phyloP scores from a whole-genome alignment of 75 land plant genomes.

The Adiantum capillusveneris region DNA sequence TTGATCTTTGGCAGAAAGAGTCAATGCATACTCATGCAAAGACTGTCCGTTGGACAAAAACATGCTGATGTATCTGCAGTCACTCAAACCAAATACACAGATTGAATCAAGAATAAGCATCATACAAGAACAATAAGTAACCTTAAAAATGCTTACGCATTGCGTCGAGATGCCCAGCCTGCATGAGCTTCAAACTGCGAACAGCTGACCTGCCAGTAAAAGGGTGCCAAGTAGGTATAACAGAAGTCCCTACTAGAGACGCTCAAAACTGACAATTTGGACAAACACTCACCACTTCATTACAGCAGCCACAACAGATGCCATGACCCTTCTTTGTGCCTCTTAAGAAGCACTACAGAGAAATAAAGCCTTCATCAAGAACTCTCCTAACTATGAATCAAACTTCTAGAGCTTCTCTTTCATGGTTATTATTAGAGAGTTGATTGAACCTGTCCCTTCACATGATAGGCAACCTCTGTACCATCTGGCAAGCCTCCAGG shows the following conservation, averaged over 20 bases:
- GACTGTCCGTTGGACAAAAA: constrained; percentile 85
- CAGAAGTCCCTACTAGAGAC: background rate
- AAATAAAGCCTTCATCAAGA: background rate
- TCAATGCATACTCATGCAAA: constrained; percentile 65
- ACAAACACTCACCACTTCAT: constrained; percentile 27
- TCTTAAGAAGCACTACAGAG: constrained; percentile 52
- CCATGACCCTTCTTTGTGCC: constrained; percentile 76
- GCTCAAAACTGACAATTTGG: background rate
- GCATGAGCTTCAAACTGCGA: constrained; percentile 39
- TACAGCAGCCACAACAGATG: constrained; percentile 75
- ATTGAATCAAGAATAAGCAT: background rate
- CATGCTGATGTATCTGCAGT: constrained; percentile 66
- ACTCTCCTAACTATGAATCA: too few relatives aligned
- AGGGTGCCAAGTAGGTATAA: too few relatives aligned
- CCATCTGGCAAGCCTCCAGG: constrained; percentile 75
- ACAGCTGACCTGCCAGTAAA: constrained; percentile 29
- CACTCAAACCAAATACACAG: background rate
- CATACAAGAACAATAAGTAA: background rate
- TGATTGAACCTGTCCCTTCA: constrained; percentile 60
- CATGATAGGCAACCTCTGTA: constrained; percentile 77
- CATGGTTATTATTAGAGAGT: too few relatives aligned
- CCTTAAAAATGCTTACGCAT: constrained; percentile 17
- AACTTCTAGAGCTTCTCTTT: too few relatives aligned
- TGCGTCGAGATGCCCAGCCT: constrained; percentile 40
- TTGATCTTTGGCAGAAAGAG: constrained; percentile 31